Evolutionary conservation across 2,329 filamentous ascomycete genomes (phyloP), one percentile per base, ranked within the genome.

Genomic region (Hymenoscyphus albidus): DNA sequence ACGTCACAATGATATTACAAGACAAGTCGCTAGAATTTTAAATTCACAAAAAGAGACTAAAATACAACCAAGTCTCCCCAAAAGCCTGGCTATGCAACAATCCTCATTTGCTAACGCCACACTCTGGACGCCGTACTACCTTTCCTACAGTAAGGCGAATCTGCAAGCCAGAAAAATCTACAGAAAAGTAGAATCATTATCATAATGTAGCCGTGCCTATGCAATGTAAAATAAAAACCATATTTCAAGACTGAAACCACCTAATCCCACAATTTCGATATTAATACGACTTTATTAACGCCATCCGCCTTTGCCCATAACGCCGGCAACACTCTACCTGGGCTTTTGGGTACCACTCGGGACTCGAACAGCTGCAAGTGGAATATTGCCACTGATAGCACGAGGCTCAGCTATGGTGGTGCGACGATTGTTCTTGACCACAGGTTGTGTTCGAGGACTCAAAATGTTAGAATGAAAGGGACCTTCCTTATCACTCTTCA

Each of bases 381-480:
- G 60, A 57, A 71, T 63, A 39, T 58, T 66, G 9, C 67, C 72
- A 55, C 71, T 73, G 27, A 70, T 65, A n/a, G 70, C 68, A 62
- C 73, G 64, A 4, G 68, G 67, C 3, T 71, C 70, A 31, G 70
- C 72, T 58, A 74, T 70, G 0, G 74, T 75, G 5, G 72, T 74
- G 2, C 74, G 67, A 18, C 74, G 69, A n/a, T 63, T 67, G 54
- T 66, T 69, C 74, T 89, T 89, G 70, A 82, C 80, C 35, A 89
- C 80, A 1, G 86, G 83, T 18, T 84, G 79, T 35, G 80, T 81
- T 40, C 86, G 80, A 35, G 88, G 88, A 69, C 85, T 87, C 59
- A 90, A 77, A 14, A 90, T 85, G 64, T 81, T 84, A 48, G 77
- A 77, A 65, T 82, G 83, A 71, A 78, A 80, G 18, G 84, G 82